phyloP scores from a whole-genome alignment of 768 basidiomycete genomes.

The Rhizopogon vesiculosus region DNA sequence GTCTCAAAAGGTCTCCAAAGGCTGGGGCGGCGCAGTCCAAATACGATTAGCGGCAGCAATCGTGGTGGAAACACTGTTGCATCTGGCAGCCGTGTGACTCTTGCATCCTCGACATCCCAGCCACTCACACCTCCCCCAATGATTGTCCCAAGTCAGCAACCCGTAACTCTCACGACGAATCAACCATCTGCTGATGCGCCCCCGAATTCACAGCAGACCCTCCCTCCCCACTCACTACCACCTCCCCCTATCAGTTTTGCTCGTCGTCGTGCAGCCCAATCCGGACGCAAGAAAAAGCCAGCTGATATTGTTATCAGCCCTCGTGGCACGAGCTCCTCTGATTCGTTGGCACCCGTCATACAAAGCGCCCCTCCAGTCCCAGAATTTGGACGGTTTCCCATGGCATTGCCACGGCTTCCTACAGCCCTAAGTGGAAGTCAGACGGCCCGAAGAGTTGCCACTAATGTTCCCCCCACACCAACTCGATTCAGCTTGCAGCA shows the following conservation, averaged over 20 bases:
- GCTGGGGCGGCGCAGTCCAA: conserved; percentile 37
- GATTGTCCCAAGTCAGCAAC: conserved; percentile 20
- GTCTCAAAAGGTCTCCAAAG: conserved; percentile 22
- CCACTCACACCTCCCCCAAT: conserved; percentile 21
- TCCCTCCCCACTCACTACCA: conserved; percentile 40
- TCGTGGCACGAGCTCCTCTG: conserved; percentile 45
- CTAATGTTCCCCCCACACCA: conserved; percentile 69
- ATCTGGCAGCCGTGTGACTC: conserved; percentile 20
- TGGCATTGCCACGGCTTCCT: conserved; percentile 67
- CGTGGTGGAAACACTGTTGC: conserved; percentile 21
- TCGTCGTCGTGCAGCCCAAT: conserved; percentile 61
- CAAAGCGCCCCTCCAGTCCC: conserved; percentile 71
- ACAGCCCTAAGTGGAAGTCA: conserved; percentile 41
- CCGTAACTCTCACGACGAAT: conserved; percentile 8
- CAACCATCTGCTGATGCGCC: conserved; percentile 20
- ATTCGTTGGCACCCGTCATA: conserved; percentile 60
- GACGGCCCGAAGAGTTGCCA: conserved; percentile 44
- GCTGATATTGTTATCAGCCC: conserved; percentile 79
- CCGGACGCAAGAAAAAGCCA: conserved; percentile 61
- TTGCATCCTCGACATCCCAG: conserved; percentile 11
- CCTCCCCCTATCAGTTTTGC: conserved; percentile 77
- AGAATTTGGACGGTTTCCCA: conserved; percentile 43
- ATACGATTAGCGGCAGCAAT: conserved; percentile 14
- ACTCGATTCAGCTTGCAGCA: conserved; percentile 52
- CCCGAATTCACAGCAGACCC: conserved; percentile 12